Evolutionary conservation across 2,329 filamentous ascomycete species (phyloP).

Genomic region (Aspergillus sp.): DNA sequence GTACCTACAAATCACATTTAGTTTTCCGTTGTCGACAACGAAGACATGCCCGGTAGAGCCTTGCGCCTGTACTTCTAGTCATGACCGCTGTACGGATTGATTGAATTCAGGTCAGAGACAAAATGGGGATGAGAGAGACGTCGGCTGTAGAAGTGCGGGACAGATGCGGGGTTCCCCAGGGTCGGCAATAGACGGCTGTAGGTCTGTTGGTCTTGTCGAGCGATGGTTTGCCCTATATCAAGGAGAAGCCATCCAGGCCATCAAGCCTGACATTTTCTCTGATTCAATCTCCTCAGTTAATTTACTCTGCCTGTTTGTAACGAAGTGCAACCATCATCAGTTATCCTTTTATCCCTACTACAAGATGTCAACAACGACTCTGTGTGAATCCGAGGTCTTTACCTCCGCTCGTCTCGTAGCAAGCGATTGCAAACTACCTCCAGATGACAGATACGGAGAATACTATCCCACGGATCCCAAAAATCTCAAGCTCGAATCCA

Average conservation of each 20-base stretch:
- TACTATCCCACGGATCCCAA: neutral
- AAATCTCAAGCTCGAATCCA: neutral
- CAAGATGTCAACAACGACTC: neutral
- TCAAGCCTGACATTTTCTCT: no score
- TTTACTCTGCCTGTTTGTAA: neutral
- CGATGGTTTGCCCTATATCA: neutral
- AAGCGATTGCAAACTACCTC: neutral
- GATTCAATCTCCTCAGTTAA: no score
- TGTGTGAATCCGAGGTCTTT: neutral
- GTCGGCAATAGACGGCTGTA: slow-evolving; percentile 4
- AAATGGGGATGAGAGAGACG: no score
- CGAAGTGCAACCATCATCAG: no score
- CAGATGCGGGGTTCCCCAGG: neutral
- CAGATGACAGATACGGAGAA: neutral
- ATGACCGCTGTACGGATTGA: neutral
- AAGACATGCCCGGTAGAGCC: slow-evolving; percentile 17
- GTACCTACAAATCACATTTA: slow-evolving; percentile 18
- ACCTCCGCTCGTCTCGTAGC: neutral
- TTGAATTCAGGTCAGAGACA: neutral
- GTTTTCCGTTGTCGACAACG: slow-evolving; percentile 16
- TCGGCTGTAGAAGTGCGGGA: neutral
- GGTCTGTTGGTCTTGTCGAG: neutral
- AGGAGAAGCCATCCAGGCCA: no score
- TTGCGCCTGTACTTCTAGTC: slow-evolving; percentile 2
- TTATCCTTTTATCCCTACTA: no score